phyloP scores from a whole-genome alignment of 208 protist genomes.

The Trichomonas gallinae region DNA sequence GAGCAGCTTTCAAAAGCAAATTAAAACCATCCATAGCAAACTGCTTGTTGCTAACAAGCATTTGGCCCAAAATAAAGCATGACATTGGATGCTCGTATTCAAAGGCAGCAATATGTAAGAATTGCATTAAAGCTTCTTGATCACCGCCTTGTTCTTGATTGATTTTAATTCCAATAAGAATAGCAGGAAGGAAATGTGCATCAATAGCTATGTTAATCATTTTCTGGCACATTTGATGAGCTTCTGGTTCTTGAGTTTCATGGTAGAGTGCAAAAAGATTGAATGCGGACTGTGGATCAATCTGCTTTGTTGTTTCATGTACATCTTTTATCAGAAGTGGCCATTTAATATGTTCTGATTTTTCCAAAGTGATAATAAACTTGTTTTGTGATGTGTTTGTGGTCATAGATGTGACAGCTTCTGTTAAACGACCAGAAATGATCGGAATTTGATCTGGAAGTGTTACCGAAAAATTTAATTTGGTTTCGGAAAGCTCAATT shows the following conservation, averaged over 20 bases:
- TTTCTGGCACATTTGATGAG: not conserved
- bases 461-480: not conserved
- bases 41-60: not conserved
- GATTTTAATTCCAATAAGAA: not conserved
- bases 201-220: not conserved
- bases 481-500: not conserved
- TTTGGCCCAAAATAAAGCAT: not conserved
- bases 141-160: not conserved
- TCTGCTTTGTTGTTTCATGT: not conserved
- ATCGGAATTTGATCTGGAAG: not conserved
- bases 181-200: not conserved
- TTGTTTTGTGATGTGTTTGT: not conserved
- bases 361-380: not conserved
- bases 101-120: not conserved
- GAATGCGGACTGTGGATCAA: not conserved
- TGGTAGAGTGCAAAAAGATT: not conserved
- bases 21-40: not conserved
- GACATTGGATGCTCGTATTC: not conserved
- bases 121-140: not conserved
- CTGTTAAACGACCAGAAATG: not conserved
- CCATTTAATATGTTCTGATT: not conserved
- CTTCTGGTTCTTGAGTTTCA: not conserved
- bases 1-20: not conserved
- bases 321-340: not conserved
- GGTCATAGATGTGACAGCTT: not conserved